These are phyloP conservation scores for Cydonia oblonga DNA, from an alignment of 331 rosid species.

Conservation along the genomic window DNA sequence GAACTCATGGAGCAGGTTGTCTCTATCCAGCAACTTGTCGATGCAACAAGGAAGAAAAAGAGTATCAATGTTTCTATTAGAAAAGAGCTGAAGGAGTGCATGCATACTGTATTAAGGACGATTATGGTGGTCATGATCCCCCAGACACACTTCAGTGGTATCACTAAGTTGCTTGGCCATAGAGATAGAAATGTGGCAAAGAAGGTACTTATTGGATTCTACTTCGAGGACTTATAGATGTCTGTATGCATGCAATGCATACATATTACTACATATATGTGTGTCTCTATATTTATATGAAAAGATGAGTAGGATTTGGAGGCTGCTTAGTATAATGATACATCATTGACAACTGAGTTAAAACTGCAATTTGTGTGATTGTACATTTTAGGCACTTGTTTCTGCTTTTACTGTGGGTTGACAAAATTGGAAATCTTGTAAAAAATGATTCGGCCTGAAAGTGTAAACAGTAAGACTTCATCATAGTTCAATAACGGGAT, in stretches of 20 bases:
- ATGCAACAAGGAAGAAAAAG: constrained; percentile 41
- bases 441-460: not conserved
- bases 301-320: not conserved
- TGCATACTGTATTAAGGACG: constrained; percentile 47
- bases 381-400: not conserved
- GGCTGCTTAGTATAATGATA: not conserved
- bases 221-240: not conserved
- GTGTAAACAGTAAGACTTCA: not conserved
- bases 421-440: not conserved
- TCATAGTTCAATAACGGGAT: not conserved
- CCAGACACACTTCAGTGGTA: constrained; percentile 50
- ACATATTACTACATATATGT: not conserved
- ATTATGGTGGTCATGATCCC: constrained; percentile 44
- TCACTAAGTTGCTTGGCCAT: constrained; percentile 49
- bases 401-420: not conserved
- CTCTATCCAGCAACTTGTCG: constrained; percentile 44
- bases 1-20: constrained; percentile 66
- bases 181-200: constrained; percentile 44
- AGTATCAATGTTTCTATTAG: constrained; percentile 31
- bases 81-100: constrained; percentile 49
- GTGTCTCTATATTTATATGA: not conserved
- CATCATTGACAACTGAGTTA: not conserved
- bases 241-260: not conserved
- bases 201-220: constrained; percentile 41
- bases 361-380: not conserved